A percentile compares a stretch with the other conserved stretches of the same genome.
These are phyloP conservation scores for Suhomyces pyralidae DNA, from an alignment of 805 yeast species.

Conservation along the genomic window DNA sequence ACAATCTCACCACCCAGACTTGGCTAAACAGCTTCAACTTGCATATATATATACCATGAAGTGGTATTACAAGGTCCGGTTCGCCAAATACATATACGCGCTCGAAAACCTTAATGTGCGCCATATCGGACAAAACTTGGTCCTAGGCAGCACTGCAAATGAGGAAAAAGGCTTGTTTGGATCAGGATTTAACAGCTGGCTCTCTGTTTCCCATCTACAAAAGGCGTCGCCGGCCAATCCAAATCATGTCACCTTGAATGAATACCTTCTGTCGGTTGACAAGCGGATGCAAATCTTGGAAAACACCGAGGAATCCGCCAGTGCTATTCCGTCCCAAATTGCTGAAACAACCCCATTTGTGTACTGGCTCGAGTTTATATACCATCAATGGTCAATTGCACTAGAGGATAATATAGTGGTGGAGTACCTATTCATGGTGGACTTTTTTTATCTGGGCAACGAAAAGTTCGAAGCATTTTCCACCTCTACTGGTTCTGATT, in stretches of 20 bases:
- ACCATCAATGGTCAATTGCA: slow-evolving; percentile 69
- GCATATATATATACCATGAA: slow-evolving; percentile 87
- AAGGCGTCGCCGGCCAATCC: slow-evolving; percentile 2
- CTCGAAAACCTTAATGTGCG: slow-evolving; percentile 60
- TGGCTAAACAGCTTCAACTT: slow-evolving; percentile 69
- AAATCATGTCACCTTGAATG: slow-evolving; percentile 34
- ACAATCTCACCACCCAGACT: slow-evolving; percentile 47
- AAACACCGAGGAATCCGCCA: slow-evolving; percentile 45
- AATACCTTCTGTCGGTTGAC: slow-evolving; percentile 52
- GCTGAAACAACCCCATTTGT: slow-evolving; percentile 71
- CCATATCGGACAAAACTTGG: slow-evolving; percentile 51
- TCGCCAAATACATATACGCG: slow-evolving; percentile 71
- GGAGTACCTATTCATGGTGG: slow-evolving; percentile 70
- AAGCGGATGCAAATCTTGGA: slow-evolving; percentile 57
- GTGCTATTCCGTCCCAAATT: slow-evolving; percentile 76
- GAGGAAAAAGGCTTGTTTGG: slow-evolving; percentile 22
- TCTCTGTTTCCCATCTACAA: slow-evolving; percentile 5
- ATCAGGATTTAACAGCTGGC: slow-evolving; percentile 27
- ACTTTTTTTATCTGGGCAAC: slow-evolving; percentile 57
- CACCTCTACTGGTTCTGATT: neutral
- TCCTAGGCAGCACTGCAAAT: slow-evolving; percentile 47
- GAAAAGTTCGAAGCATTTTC: slow-evolving; percentile 30
- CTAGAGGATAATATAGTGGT: slow-evolving; percentile 72
- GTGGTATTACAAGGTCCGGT: slow-evolving; percentile 86
- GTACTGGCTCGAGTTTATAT: slow-evolving; percentile 71